These are phyloP conservation scores for Xylariales sp. DNA, from an alignment of 2,329 filamentous ascomycete genomes.

Conservation along the genomic window DNA sequence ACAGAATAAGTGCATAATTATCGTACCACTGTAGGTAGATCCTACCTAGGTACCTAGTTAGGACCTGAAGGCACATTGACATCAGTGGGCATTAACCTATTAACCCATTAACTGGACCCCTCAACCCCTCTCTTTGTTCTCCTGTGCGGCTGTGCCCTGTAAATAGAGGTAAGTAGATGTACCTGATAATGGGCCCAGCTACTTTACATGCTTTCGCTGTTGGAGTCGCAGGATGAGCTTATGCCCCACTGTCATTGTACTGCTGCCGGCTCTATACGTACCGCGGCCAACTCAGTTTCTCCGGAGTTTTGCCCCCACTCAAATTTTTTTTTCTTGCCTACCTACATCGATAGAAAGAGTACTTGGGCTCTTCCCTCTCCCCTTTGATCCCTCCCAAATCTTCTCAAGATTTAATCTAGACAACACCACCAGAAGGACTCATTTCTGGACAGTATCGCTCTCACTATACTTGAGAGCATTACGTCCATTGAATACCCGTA, in stretches of 20 bases:
- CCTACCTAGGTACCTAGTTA: neutral
- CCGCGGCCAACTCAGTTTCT: constrained; percentile 42
- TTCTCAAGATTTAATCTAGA: constrained; percentile 37
- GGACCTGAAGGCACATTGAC: constrained; percentile 3
- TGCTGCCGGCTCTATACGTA: constrained; percentile 1
- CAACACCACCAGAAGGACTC: constrained; percentile 38
- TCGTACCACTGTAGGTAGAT: neutral
- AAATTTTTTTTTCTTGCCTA: constrained; percentile 49
- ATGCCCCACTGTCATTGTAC: constrained; percentile 6
- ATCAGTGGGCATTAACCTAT: constrained; percentile 17
- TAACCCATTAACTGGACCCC: constrained; percentile 23
- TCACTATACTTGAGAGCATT: constrained; percentile 45
- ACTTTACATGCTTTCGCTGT: neutral
- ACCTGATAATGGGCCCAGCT: constrained; percentile 11
- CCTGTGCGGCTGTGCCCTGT: constrained; percentile 9
- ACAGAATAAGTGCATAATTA: neutral
- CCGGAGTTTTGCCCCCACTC: constrained; percentile 49
- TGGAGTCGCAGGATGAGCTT: neutral
- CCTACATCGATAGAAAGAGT: constrained; percentile 23
- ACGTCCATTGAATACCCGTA: constrained; percentile 44
- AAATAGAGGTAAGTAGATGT: constrained; percentile 17
- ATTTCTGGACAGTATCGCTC: constrained; percentile 42
- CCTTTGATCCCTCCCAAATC: constrained; percentile 44
- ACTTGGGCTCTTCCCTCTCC: constrained; percentile 43
- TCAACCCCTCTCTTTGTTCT: constrained; percentile 32